These are phyloP conservation scores for Pezicula rhizophila DNA, from an alignment of 2,329 filamentous ascomycete species.

Conservation along the genomic window DNA sequence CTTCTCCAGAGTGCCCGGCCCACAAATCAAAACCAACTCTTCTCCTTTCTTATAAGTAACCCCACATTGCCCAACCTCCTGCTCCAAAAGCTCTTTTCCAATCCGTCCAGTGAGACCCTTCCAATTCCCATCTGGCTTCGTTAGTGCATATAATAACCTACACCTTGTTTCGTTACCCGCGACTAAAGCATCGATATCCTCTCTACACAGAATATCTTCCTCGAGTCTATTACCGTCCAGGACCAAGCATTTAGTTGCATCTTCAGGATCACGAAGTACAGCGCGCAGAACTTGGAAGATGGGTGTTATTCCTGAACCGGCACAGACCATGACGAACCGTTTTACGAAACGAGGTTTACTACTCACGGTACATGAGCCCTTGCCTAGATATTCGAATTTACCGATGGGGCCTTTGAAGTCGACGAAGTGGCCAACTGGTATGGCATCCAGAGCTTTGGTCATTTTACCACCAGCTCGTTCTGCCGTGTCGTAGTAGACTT, in stretches of 20 bases:
- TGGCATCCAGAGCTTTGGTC: slow-evolving; percentile 69
- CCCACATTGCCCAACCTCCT: slow-evolving; percentile 43
- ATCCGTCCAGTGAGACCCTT: slow-evolving; percentile 63
- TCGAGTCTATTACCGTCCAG: slow-evolving; percentile 72
- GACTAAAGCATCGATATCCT: slow-evolving; percentile 63
- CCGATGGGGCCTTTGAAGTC: slow-evolving; percentile 88
- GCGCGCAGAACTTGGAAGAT: slow-evolving; percentile 78
- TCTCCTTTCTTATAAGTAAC: slow-evolving; percentile 30
- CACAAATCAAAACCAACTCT: slow-evolving; percentile 71
- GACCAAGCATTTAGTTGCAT: slow-evolving; percentile 64
- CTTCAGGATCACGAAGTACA: slow-evolving; percentile 57
- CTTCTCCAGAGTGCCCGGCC: slow-evolving; percentile 69
- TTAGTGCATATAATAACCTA: slow-evolving; percentile 64
- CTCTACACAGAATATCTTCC: slow-evolving; percentile 75
- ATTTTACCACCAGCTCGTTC: slow-evolving; percentile 65
- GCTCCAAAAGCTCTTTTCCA: slow-evolving; percentile 52
- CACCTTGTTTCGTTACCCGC: slow-evolving; percentile 49
- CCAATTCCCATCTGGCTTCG: slow-evolving; percentile 59
- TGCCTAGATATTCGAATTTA: slow-evolving; percentile 72
- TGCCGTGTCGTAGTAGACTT: slow-evolving; percentile 65
- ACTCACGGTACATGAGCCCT: slow-evolving; percentile 57
- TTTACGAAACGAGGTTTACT: slow-evolving; percentile 50
- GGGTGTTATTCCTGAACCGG: slow-evolving; percentile 85
- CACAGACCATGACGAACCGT: slow-evolving; percentile 80
- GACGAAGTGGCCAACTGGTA: slow-evolving; percentile 66